Evolutionary conservation across 805 yeast species (phyloP).

Genomic region (Kazachstania africana): DNA sequence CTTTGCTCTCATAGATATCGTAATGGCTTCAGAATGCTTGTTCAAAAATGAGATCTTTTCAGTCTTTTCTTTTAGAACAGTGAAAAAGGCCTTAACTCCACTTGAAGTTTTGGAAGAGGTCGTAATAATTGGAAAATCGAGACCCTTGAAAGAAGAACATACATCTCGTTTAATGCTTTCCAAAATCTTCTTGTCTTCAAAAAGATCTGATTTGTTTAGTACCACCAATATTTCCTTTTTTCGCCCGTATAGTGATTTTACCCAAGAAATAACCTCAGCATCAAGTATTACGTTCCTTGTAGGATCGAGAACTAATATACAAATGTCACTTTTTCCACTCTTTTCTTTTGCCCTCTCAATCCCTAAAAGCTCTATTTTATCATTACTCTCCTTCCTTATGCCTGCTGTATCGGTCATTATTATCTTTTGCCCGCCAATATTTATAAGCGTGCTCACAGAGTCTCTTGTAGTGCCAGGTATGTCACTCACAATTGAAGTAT

Average conservation of each 20-base stretch:
- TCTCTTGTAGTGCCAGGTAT: constrained; percentile 94
- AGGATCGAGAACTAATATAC: constrained; percentile 43
- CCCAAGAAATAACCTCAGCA: constrained; percentile 24
- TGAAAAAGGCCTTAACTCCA: constrained; percentile 44
- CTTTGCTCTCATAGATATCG: constrained; percentile 62
- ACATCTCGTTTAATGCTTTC: constrained; percentile 4
- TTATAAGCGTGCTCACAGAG: constrained; percentile 66
- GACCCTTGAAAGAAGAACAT: constrained; percentile 7
- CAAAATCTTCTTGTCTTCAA: constrained; percentile 11
- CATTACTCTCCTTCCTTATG: constrained; percentile 42
- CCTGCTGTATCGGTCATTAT: constrained; percentile 92
- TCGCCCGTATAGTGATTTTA: constrained; percentile 10
- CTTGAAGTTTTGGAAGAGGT: constrained; percentile 51
- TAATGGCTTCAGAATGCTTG: constrained; percentile 50
- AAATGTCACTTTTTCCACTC: constrained; percentile 54
- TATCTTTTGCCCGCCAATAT: constrained; percentile 74
- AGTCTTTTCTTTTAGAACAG: constrained; percentile 34
- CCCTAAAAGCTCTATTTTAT: constrained; percentile 66
- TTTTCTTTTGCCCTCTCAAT: constrained; percentile 61
- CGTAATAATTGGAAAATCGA: no score
- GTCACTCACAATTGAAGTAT: constrained; percentile 82
- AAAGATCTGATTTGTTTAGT: constrained; percentile 51
- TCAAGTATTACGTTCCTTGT: constrained; percentile 17
- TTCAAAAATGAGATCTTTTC: constrained; percentile 34
- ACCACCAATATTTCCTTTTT: constrained; percentile 27